These are phyloP conservation scores for Rhizopogon roseolus DNA, from an alignment of 768 basidiomycete species.

Conservation along the genomic window DNA sequence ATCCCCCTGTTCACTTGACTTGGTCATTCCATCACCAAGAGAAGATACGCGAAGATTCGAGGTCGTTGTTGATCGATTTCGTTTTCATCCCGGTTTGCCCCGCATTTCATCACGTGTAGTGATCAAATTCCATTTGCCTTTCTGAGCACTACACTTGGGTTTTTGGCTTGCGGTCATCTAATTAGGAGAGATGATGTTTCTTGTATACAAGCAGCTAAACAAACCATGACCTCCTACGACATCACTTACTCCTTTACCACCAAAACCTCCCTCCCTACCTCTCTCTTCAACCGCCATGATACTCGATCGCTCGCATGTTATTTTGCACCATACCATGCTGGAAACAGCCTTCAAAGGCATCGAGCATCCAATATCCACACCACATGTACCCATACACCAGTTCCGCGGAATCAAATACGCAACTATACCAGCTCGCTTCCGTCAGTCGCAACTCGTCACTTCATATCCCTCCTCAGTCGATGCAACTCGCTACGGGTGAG, in stretches of 20 bases:
- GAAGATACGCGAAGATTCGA: not conserved
- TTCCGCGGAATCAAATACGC: conserved; percentile 80
- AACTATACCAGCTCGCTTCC: conserved; percentile 66
- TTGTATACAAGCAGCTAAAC: conserved; percentile 9
- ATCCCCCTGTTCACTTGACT: too few relatives aligned
- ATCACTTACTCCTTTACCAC: not conserved
- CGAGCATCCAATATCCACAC: conserved; percentile 55
- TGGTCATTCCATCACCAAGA: too few relatives aligned
- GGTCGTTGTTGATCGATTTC: not conserved
- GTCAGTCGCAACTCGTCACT: conserved; percentile 61
- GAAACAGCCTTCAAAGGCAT: conserved; percentile 64
- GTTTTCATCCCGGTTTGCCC: conserved; percentile 10
- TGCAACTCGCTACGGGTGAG: conserved; percentile 65
- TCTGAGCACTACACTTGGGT: conserved; percentile 15
- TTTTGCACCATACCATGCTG: conserved; percentile 50
- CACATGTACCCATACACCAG: conserved; percentile 56
- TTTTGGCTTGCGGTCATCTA: conserved; percentile 11
- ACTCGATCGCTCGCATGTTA: conserved; percentile 18
- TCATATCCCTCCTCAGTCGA: conserved; percentile 55
- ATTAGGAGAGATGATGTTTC: conserved; percentile 18
- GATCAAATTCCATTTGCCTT: conserved; percentile 16
- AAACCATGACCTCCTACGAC: conserved; percentile 1
- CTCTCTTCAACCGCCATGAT: conserved; percentile 19
- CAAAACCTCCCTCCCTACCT: not conserved
- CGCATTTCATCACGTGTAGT: conserved; percentile 18